phyloP scores from a whole-genome alignment of 495 filamentous ascomycete species.

The Lindgomyces ingoldianus region DNA sequence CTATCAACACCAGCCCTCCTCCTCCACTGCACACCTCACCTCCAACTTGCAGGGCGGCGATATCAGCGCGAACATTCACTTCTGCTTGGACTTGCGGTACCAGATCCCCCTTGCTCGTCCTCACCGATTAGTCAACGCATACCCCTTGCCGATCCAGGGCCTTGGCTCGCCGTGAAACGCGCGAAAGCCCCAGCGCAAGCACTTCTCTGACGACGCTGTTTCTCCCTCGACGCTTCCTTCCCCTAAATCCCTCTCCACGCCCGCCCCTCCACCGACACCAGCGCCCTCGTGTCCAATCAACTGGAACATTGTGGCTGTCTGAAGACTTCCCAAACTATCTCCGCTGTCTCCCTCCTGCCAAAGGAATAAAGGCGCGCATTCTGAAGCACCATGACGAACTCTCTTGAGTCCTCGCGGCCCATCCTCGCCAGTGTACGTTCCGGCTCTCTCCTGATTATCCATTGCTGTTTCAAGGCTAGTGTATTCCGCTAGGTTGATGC shows the following conservation, averaged over 20 bases:
- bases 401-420: slow-evolving; percentile 37
- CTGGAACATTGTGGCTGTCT: slow-evolving; percentile 10
- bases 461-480: slow-evolving; percentile 15
- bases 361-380: not conserved
- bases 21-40: not conserved
- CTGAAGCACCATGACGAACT: slow-evolving; percentile 29
- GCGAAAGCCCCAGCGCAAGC: not conserved
- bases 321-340: not conserved
- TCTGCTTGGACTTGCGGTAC: not conserved
- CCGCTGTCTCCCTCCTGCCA: not conserved
- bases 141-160: slow-evolving; percentile 25
- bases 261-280: slow-evolving; percentile 2
- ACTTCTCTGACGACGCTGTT: slow-evolving; percentile 1
- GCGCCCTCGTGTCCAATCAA: not conserved
- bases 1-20: too few relatives aligned
- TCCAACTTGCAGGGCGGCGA: not conserved
- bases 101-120: not conserved
- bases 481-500: slow-evolving; percentile 1
- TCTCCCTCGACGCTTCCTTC: not conserved
- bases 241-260: not conserved
- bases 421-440: slow-evolving; percentile 38
- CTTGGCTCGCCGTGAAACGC: slow-evolving; percentile 23
- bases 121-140: not conserved
- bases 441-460: not conserved
- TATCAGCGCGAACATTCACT: not conserved